These are phyloP conservation scores for Picea glauca DNA, from an alignment of 75 land plant genomes.

Conservation along the genomic window DNA sequence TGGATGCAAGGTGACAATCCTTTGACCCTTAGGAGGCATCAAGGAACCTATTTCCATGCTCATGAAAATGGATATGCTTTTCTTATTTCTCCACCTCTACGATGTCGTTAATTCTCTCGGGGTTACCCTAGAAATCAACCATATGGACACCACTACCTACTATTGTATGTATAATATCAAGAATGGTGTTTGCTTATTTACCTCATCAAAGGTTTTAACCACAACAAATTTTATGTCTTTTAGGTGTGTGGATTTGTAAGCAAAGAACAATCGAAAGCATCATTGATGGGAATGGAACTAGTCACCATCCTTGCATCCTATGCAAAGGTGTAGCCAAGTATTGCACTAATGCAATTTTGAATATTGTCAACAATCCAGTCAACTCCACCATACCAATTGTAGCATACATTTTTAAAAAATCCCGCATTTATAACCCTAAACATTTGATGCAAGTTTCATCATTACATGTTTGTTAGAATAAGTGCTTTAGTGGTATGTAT, in stretches of 20 bases:
- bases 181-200: neutral
- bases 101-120: constrained; percentile 96
- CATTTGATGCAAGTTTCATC: constrained; percentile 82
- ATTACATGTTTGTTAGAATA: constrained; percentile 94
- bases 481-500: constrained; percentile 78
- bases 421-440: constrained; percentile 85
- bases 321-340: constrained; percentile 82
- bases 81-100: constrained; percentile 87
- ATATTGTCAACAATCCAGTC: constrained; percentile 85
- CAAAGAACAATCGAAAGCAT: constrained; percentile 35
- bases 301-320: constrained; percentile 47
- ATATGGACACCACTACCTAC: constrained; percentile 92
- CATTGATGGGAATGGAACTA: constrained; percentile 92
- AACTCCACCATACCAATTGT: too few species aligned
- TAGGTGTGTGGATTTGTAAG: constrained; percentile 74
- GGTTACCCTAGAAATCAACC: constrained; percentile 87
- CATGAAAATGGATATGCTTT: constrained; percentile 88
- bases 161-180: constrained; percentile 45
- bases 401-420: too few species aligned
- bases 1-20: constrained; percentile 43
- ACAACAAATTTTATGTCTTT: too few species aligned
- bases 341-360: constrained; percentile 90
- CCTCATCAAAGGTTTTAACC: too few species aligned
- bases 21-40: constrained; percentile 96
- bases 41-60: constrained; percentile 90